Evolutionary conservation across 179 eudicot genomes (phyloP).

Genomic region (Spinacia oleracea): DNA sequence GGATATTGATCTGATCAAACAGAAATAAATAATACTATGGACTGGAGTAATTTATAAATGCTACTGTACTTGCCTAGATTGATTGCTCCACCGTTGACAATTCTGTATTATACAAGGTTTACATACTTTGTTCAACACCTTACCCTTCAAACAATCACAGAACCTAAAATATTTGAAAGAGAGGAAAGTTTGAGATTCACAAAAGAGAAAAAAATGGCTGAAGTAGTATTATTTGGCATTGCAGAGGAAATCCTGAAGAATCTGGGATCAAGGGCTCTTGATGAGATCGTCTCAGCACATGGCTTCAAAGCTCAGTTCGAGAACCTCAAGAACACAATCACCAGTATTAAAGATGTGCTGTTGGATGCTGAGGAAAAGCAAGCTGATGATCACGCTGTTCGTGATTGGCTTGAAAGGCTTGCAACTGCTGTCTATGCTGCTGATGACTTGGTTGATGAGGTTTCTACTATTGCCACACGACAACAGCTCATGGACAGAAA

Average conservation of each 20-base stretch:
- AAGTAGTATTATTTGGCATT: constrained; percentile 12
- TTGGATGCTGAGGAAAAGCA: constrained; percentile 31
- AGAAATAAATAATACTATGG: no score
- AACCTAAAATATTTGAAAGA: no score
- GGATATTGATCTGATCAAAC: no score
- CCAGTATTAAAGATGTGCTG: constrained; percentile 23
- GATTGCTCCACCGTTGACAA: no score
- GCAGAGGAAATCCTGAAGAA: constrained; percentile 8
- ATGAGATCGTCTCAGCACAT: constrained; percentile 20
- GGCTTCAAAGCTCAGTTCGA: constrained; percentile 14
- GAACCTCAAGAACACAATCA: constrained; percentile 11
- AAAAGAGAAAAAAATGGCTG: constrained; percentile 9
- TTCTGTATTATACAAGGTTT: no score
- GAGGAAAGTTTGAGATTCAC: no score
- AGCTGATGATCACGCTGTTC: constrained; percentile 15
- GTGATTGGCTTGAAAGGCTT: constrained; percentile 34
- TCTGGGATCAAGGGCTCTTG: constrained; percentile 17
- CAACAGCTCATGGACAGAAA: neutral
- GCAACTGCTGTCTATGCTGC: constrained; percentile 22
- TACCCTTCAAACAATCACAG: no score
- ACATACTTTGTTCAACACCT: no score
- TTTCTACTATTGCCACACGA: neutral
- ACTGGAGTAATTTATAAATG: no score
- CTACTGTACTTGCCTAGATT: no score
- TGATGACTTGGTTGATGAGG: constrained; percentile 39